A percentile compares a stretch with the other conserved stretches of the same genome.
phyloP scores from a whole-genome alignment of 2,329 filamentous ascomycete genomes.

The Fusarium verrucosum region DNA sequence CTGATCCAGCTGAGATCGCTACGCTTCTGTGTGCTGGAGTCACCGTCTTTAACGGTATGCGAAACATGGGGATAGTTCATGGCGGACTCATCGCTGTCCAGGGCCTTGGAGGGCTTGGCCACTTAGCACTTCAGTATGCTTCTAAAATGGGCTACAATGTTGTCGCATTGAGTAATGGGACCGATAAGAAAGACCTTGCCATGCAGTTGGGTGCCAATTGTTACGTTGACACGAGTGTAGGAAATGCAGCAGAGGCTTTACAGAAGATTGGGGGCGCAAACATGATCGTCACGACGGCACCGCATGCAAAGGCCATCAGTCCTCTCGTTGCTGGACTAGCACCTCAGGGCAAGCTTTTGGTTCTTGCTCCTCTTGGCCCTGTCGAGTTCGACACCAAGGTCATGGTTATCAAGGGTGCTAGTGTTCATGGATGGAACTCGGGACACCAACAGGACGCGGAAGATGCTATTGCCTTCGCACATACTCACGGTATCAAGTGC shows the following conservation, averaged over 20 bases:
- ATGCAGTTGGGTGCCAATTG: conserved; percentile 53
- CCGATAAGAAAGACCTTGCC: conserved; percentile 74
- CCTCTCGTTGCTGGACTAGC: conserved; percentile 63
- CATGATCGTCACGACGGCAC: conserved; percentile 70
- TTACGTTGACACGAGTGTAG: conserved; percentile 61
- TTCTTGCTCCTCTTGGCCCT: conserved; percentile 58
- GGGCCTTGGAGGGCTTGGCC: conserved; percentile 79
- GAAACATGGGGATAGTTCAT: conserved; percentile 61
- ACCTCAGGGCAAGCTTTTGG: conserved; percentile 64
- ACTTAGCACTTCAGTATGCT: conserved; percentile 80
- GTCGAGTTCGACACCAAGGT: conserved; percentile 54
- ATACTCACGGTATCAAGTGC: conserved; percentile 69
- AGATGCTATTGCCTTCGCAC: conserved; percentile 73
- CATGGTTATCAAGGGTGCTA: conserved; percentile 61
- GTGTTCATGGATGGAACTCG: conserved; percentile 70
- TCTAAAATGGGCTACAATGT: conserved; percentile 78
- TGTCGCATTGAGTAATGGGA: conserved; percentile 71
- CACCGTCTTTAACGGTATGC: conserved; percentile 70
- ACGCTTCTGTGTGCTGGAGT: conserved; percentile 73
- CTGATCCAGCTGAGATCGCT: conserved; percentile 62
- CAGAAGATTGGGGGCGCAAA: conserved; percentile 67
- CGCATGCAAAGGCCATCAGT: conserved; percentile 63
- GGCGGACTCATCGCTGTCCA: conserved; percentile 66
- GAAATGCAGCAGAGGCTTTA: conserved; percentile 59
- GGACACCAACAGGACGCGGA: conserved; percentile 70